Percentiles rank a stretch among this genome's conserved stretches.
phyloP scores from a whole-genome alignment of 2,329 filamentous ascomycete genomes.

The Hymenoscyphus salicellus region DNA sequence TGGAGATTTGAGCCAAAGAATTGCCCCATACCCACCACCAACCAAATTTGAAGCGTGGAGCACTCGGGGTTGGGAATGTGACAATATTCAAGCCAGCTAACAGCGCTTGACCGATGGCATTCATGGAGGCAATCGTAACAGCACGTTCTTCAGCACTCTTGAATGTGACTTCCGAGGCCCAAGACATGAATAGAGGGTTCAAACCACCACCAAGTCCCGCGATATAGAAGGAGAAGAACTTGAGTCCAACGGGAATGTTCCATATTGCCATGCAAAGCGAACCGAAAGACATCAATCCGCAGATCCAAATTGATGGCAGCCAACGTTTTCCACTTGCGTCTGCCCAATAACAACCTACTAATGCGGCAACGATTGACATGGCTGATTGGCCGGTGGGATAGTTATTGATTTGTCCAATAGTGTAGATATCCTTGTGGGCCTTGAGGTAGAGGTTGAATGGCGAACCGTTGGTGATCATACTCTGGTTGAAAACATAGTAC shows the following conservation, averaged over 20 bases:
- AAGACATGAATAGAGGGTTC: slow-evolving; percentile 36
- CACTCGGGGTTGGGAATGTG: slow-evolving; percentile 11
- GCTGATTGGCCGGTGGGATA: slow-evolving; percentile 14
- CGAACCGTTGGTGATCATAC: slow-evolving; percentile 15
- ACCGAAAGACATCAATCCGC: slow-evolving; percentile 26
- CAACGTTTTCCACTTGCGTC: slow-evolving; percentile 17
- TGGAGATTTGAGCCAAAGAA: slow-evolving; percentile 5
- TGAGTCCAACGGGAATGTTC: slow-evolving; percentile 34
- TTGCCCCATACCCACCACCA: slow-evolving; percentile 18
- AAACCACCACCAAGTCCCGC: slow-evolving; percentile 36
- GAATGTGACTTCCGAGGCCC: slow-evolving; percentile 35
- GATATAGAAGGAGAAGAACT: slow-evolving; percentile 36
- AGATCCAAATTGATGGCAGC: slow-evolving; percentile 13
- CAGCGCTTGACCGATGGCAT: slow-evolving; percentile 37
- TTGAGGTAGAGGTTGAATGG: slow-evolving; percentile 16
- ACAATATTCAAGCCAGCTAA: slow-evolving; percentile 28
- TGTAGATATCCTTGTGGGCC: slow-evolving; percentile 11
- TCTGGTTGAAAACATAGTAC: slow-evolving; percentile 17
- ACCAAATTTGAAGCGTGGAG: slow-evolving; percentile 13
- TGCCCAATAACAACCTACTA: slow-evolving; percentile 16
- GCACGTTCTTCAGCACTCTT: slow-evolving; percentile 37
- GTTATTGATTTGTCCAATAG: slow-evolving; percentile 15
- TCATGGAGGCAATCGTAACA: slow-evolving; percentile 37
- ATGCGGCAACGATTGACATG: slow-evolving; percentile 11
- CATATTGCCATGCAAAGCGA: slow-evolving; percentile 34